Evolutionary conservation across 345 rosid species (phyloP).

Genomic region (Rhodamnia rubescens): DNA sequence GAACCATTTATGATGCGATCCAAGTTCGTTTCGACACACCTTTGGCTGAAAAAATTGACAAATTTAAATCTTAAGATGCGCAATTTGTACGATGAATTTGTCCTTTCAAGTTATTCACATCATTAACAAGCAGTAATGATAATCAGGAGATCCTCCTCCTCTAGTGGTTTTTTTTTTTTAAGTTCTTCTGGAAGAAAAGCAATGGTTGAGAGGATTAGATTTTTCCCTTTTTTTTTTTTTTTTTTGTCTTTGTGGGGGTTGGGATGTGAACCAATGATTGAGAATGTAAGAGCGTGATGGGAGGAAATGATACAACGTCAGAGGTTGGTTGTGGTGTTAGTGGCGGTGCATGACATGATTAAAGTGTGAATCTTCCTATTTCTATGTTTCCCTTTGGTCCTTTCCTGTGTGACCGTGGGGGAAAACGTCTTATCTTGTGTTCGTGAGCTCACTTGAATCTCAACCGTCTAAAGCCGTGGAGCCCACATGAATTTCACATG

Average conservation of each 20-base stretch:
- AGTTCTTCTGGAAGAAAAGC: not conserved
- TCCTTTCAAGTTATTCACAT: not conserved
- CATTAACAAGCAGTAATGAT: not conserved
- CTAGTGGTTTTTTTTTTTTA: not conserved
- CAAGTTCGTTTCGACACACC: too few relatives aligned
- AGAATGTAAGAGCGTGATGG: conserved; percentile 6
- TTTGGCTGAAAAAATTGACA: too few relatives aligned
- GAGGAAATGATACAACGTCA: conserved; percentile 1
- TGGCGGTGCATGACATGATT: conserved; percentile 40
- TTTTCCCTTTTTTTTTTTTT: not conserved
- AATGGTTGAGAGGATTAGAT: not conserved
- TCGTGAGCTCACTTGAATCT: not conserved
- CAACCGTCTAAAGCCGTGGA: not conserved
- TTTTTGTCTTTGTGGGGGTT: not conserved
- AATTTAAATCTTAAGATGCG: not conserved
- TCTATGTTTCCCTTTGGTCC: not conserved
- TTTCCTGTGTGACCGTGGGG: not conserved
- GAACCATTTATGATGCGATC: too few relatives aligned
- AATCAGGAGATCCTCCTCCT: not conserved
- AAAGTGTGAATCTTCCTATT: conserved; percentile 12
- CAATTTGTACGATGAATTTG: not conserved
- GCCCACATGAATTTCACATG: not conserved
- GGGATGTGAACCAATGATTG: conserved; percentile 1
- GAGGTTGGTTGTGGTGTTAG: not conserved
- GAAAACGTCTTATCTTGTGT: not conserved